Evolutionary conservation across 1,284 basidiomycete genomes (phyloP).

Genomic region (Crepidotus sp.): DNA sequence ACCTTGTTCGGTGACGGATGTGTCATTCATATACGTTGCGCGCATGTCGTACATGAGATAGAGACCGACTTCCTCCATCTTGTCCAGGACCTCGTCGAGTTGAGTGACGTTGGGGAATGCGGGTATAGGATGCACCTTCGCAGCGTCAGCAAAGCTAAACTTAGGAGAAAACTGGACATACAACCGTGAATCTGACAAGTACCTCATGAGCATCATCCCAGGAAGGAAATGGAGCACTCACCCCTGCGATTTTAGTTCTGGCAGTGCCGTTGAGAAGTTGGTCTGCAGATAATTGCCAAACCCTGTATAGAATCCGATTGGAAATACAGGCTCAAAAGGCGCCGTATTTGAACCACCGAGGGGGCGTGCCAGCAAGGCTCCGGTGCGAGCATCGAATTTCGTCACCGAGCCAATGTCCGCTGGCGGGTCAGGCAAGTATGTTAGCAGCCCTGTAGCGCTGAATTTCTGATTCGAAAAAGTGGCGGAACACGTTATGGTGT

Average conservation of each 20-base stretch:
- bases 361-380: constrained; percentile 53
- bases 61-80: constrained; percentile 62
- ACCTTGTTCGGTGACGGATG: constrained; percentile 50
- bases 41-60: constrained; percentile 77
- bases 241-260: constrained; percentile 56
- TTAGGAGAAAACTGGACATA: background rate
- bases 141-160: constrained; percentile 14
- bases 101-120: constrained; percentile 50
- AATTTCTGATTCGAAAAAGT: constrained; percentile 37
- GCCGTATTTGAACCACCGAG: constrained; percentile 36
- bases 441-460: constrained; percentile 36
- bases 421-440: constrained; percentile 50
- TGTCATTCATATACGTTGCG: constrained; percentile 52
- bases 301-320: constrained; percentile 66
- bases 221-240: constrained; percentile 25
- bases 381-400: constrained; percentile 65
- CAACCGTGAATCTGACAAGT: constrained; percentile 23
- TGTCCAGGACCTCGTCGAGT: constrained; percentile 49
- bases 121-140: constrained; percentile 57
- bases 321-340: constrained; percentile 51
- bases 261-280: constrained; percentile 43
- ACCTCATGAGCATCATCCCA: background rate
- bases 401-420: constrained; percentile 39
- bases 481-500: constrained; percentile 46
- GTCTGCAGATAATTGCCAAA: constrained; percentile 51